Evolutionary conservation across 257 asterid genomes (phyloP), one percentile per base, ranked within the genome.

Genomic region (Solanum arcanum): DNA sequence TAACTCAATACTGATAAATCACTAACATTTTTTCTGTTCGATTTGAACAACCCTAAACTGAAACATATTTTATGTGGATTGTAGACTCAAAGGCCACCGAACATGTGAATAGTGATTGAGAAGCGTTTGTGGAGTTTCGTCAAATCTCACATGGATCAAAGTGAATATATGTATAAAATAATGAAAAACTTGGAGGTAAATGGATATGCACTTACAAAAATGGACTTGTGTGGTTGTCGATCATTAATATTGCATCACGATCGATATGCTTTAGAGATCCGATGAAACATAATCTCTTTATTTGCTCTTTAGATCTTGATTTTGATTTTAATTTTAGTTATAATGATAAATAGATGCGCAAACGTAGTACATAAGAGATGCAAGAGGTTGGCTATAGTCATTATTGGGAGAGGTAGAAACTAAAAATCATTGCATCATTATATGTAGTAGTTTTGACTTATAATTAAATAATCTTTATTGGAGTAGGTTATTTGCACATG

Each of bases 381-480:
- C 1, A 18, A 56, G n/a, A 56, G 11, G 62, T 52, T 52, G 47
- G 47, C 3, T 42, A 42, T 42, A 42, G 47, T 42, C 13, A 42
- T 42, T 41, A 41, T 41, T 11, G 11, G 64, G 64, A 18, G 64
- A 56, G 64, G 64, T 56, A 56, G 12, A 56, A 59, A 74, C 13
- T 21, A 74, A 11, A 70, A 64, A 90, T 88, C 86, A 93, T 94
- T 20, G 97, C 92, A 49, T 87, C 89, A 0, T 23, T 94, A 91
- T 92, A 93, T 86, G 21, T 49, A 56, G 69, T 76, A 80, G 96
- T 88, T 86, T 56, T 94, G 93, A 90, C 91, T 91, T 87, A 92
- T 76, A 42, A 95, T 92, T 88, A 95, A 90, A 88, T 94, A 90
- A 88, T 94, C 96, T 23, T 46, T 87, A 89, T 31, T 31, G 3